Percentiles rank a stretch among this genome's conserved stretches.
phyloP scores from a whole-genome alignment of 768 basidiomycete genomes.

The Boletus vinaceobasis region DNA sequence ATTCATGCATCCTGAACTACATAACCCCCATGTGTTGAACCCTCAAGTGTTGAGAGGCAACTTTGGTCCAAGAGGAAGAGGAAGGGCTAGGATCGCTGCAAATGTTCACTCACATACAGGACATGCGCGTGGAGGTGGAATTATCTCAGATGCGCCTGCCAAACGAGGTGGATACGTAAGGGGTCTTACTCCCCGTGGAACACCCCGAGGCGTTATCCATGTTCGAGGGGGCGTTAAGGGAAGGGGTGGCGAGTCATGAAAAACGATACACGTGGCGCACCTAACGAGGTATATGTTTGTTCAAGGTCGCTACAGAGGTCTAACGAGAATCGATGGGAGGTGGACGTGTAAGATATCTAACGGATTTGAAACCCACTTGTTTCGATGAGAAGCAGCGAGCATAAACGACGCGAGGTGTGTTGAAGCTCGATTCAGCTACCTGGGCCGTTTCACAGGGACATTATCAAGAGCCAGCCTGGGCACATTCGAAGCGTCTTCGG shows the following conservation, averaged over 20 bases:
- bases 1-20: constrained; percentile 38
- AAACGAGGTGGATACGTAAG: constrained; percentile 6
- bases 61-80: constrained; percentile 32
- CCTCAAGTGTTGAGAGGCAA: constrained; percentile 28
- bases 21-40: constrained; percentile 31
- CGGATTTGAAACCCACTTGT: background rate
- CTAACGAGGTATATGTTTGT: background rate
- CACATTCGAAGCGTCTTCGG: background rate
- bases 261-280: background rate
- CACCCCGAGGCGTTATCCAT: constrained; percentile 3
- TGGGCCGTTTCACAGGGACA: background rate
- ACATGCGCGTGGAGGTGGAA: constrained; percentile 8
- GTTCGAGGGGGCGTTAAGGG: constrained; percentile 5
- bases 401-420: no score
- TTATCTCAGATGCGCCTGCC: background rate
- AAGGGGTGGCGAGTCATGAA: constrained; percentile 14
- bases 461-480: background rate
- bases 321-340: background rate
- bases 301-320: background rate
- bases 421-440: background rate
- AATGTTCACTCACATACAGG: constrained; percentile 15
- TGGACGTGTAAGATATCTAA: background rate
- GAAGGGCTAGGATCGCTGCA: constrained; percentile 27
- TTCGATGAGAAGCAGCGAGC: background rate
- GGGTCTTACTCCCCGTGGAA: constrained; percentile 14